Base-by-base conservation (phyloP, 306 rosid genomes). In the Acacia crassicarpa region DNA sequence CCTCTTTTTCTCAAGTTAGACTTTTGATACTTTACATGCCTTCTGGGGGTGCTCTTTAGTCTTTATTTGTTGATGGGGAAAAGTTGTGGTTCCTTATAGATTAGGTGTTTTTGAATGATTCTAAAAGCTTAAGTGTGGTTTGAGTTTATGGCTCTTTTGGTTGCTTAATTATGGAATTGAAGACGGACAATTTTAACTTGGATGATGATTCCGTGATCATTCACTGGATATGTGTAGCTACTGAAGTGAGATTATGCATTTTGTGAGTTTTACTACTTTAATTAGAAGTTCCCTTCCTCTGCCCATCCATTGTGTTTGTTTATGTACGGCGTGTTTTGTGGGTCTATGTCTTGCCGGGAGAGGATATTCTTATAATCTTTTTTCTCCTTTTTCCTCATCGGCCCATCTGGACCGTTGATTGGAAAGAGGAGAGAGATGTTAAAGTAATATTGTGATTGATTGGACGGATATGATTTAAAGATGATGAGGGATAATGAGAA, bases 1-100 rank as follows among this genome's bases (percentile, higher is more conserved):
- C 15, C 9, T 67, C 56, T 78, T 61, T 65, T 8, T 20, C 67
- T 30, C 43, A 58, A 65, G 59, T 68, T 81, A 61, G 14, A 66
- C 20, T 74, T 38, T 41, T 83, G 74, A 2, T 30, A 62, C 49
- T 81, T 70, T 17, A 22, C 74, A 17, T 84, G 45, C 16, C 78
- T 62, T 81, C 25, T 78, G 83, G 77, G 84, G 71, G 8, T 75
- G 77, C 58, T 82, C 9, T 78, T 43, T 79, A 82, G 51, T 82
- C 9, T 78, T 43, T 79, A 82, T 85, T 87, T 82, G 54, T 27
- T 72, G 68, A 56, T 59, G 15, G 54, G 20, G 38, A 17, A 68
- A 74, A 76, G 10, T 67, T 33, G 46, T 66, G 43, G 44, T 2
- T 32, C 71, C 45, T 17, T 17, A 35, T 67, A 33, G 14, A 67